Percentiles rank a stretch among this genome's conserved stretches.
Conservation (phyloP, 164 flowering plant species). For the Protea cynaroides region DNA sequence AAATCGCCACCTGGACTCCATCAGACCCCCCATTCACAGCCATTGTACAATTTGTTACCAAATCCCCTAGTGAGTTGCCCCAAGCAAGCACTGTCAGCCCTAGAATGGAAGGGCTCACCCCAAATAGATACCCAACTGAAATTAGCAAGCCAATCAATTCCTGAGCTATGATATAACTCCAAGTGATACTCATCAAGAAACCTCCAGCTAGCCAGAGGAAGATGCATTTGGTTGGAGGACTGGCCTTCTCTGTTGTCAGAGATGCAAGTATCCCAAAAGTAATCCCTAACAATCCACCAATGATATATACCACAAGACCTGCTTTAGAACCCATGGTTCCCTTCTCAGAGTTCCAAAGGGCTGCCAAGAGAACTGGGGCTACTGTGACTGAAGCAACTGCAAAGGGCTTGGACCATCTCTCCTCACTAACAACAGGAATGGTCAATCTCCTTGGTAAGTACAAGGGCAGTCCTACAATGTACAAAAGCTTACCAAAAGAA, state of each 20-base stretch:
- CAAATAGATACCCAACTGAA: slow-evolving; percentile 38
- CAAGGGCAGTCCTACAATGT: slow-evolving; percentile 37
- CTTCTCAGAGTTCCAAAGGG: slow-evolving; percentile 16
- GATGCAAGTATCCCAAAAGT: slow-evolving; percentile 33
- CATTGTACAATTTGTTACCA: slow-evolving; percentile 49
- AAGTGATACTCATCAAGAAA: slow-evolving; percentile 48
- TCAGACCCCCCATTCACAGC: slow-evolving; percentile 46
- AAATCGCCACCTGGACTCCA: slow-evolving; percentile 55
- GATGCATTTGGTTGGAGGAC: slow-evolving; percentile 37
- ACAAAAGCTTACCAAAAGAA: slow-evolving; percentile 12
- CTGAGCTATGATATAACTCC: slow-evolving; percentile 49
- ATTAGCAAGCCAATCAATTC: slow-evolving; percentile 45
- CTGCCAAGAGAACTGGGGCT: slow-evolving; percentile 41
- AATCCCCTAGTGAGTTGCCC: slow-evolving; percentile 76
- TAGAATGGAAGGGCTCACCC: slow-evolving; percentile 50
- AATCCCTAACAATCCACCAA: slow-evolving; percentile 24
- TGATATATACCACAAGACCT: slow-evolving; percentile 15
- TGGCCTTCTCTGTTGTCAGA: slow-evolving; percentile 19
- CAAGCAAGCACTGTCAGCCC: slow-evolving; percentile 74
- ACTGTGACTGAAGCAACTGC: slow-evolving; percentile 38
- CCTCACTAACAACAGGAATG: slow-evolving; percentile 41
- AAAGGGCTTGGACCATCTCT: slow-evolving; percentile 48
- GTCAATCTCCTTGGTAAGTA: slow-evolving; percentile 50
- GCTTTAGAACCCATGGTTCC: slow-evolving; percentile 12
- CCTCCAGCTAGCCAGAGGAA: slow-evolving; percentile 44